A percentile compares a stretch with the other conserved stretches of the same genome.
Evolutionary conservation across 2,329 filamentous ascomycete genomes (phyloP).

Genomic region (Pyricularia pennisetigena): DNA sequence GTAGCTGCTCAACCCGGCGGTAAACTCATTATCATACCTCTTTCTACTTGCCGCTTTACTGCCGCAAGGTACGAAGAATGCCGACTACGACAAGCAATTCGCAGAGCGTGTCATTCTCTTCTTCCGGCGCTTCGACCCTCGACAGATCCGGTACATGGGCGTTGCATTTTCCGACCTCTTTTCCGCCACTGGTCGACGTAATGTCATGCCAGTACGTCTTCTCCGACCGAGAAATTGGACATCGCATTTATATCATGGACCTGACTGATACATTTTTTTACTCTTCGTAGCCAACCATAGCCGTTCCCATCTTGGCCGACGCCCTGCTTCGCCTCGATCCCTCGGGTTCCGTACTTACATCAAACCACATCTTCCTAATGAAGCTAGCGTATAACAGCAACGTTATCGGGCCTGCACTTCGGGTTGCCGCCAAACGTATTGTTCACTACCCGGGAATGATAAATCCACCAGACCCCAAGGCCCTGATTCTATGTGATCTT

Average conservation of each 20-base stretch:
- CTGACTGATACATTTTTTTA: conserved; percentile 1
- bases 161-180: conserved; percentile 32
- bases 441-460: conserved; percentile 50
- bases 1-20: conserved; percentile 35
- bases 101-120: conserved; percentile 33
- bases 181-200: conserved; percentile 25
- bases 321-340: conserved; percentile 60
- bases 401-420: conserved; percentile 42
- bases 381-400: conserved; percentile 42
- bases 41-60: conserved; percentile 32
- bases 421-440: conserved; percentile 54
- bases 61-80: conserved; percentile 14
- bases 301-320: conserved; percentile 32
- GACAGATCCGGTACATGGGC: conserved; percentile 43
- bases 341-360: conserved; percentile 24
- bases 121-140: conserved; percentile 35
- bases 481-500: conserved; percentile 31
- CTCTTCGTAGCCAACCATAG: conserved; percentile 29
- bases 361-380: conserved; percentile 13
- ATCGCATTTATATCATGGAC: not conserved
- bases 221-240: not conserved
- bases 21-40: conserved; percentile 42
- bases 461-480: conserved; percentile 12
- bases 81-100: conserved; percentile 22
- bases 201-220: conserved; percentile 30